Evolutionary conservation across 1,139 yeast species (phyloP).

Genomic region (Sugiyamaella japonica): DNA sequence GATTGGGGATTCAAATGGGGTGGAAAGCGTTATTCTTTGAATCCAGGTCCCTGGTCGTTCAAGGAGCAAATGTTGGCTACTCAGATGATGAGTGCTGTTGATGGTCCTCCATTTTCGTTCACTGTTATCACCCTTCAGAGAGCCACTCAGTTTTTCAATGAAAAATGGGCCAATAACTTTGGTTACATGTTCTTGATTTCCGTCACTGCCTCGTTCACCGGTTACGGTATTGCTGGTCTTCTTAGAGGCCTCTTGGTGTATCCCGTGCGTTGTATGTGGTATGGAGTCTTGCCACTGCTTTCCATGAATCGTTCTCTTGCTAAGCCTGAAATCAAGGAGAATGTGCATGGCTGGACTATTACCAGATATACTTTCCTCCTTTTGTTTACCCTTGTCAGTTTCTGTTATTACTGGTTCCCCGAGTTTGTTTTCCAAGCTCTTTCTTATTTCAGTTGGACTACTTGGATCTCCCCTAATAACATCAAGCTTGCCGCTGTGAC

Average conservation of each 20-base stretch:
- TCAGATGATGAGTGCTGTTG: constrained; percentile 46
- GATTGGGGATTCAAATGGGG: constrained; percentile 47
- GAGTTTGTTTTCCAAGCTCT: constrained; percentile 51
- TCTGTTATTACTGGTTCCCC: constrained; percentile 59
- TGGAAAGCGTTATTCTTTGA: constrained; percentile 45
- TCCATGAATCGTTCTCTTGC: constrained; percentile 56
- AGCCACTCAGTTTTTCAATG: constrained; percentile 35
- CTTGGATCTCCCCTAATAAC: constrained; percentile 61
- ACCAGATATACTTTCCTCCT: constrained; percentile 50
- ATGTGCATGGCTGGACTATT: constrained; percentile 52
- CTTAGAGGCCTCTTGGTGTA: constrained; percentile 47
- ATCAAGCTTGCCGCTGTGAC: constrained; percentile 56
- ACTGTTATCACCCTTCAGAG: constrained; percentile 37
- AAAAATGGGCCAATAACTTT: constrained; percentile 31
- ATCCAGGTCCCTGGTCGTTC: constrained; percentile 65
- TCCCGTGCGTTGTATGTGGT: constrained; percentile 59
- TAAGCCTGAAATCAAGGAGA: constrained; percentile 44
- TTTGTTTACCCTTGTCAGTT: constrained; percentile 42
- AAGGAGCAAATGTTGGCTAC: constrained; percentile 71
- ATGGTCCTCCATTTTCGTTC: constrained; percentile 47
- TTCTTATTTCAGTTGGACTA: constrained; percentile 59
- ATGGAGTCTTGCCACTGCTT: constrained; percentile 52
- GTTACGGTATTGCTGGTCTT: constrained; percentile 60
- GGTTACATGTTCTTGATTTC: constrained; percentile 53
- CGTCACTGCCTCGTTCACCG: constrained; percentile 57